Conservation (phyloP, 2,329 filamentous ascomycete genomes). For the Aspergillus sp. region DNA sequence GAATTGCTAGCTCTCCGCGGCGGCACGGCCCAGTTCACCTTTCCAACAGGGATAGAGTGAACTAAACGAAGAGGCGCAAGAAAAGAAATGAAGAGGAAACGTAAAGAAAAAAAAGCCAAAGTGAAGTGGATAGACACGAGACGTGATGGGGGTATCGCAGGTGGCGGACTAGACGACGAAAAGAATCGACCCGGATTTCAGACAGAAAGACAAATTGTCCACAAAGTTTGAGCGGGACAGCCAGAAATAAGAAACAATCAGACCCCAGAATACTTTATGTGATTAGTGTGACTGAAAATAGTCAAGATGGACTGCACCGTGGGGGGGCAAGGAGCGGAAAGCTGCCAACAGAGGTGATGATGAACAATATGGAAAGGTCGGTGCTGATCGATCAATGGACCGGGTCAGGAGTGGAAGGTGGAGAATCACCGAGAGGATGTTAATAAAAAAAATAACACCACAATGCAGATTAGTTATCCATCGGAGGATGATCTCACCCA, state of each 20-base stretch:
- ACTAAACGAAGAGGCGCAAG: neutral
- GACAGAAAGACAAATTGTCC: neutral
- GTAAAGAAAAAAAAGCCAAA: neutral
- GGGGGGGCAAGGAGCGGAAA: neutral
- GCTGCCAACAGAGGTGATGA: neutral
- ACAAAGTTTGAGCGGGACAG: neutral
- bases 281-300: neutral
- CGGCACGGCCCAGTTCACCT: neutral
- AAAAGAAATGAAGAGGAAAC: constrained; percentile 1
- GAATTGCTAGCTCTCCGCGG: constrained; percentile 17
- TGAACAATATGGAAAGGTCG: constrained; percentile 5
- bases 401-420: neutral
- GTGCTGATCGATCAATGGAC: constrained; percentile 5
- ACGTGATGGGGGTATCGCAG: neutral
- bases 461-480: neutral
- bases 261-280: neutral
- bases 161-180: neutral
- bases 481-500: too few species aligned
- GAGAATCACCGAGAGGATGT: neutral
- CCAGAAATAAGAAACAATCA: neutral
- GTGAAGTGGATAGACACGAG: neutral
- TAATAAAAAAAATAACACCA: neutral
- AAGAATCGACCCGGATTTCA: neutral
- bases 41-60: constrained; percentile 4
- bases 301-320: neutral